Conservation (phyloP, 257 asterid species). For the Solanum dulcamara region DNA sequence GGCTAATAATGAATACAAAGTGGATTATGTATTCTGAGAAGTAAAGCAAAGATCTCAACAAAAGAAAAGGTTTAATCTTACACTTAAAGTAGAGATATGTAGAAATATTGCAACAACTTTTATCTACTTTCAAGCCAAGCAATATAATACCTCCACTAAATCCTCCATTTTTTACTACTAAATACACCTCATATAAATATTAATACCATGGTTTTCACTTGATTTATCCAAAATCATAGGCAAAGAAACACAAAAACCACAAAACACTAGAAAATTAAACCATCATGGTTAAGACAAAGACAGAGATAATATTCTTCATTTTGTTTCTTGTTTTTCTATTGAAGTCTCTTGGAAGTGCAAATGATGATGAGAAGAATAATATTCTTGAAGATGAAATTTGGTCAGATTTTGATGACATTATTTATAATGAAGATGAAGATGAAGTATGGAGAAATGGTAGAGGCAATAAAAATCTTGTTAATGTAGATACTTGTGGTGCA, state of each 20-base stretch:
- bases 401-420: background rate
- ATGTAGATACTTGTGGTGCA: conserved; percentile 82
- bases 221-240: conserved; percentile 20
- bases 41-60: conserved; percentile 67
- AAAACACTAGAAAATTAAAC: conserved; percentile 1
- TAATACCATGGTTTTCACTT: conserved; percentile 19
- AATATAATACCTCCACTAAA: conserved; percentile 29
- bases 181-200: conserved; percentile 32
- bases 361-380: background rate
- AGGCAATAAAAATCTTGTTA: conserved; percentile 39
- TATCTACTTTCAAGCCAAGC: conserved; percentile 82
- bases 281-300: conserved; percentile 35
- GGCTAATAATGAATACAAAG: conserved; percentile 14
- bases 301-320: conserved; percentile 16
- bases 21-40: conserved; percentile 42
- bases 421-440: conserved; percentile 8
- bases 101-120: conserved; percentile 17
- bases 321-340: conserved; percentile 35
- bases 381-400: background rate
- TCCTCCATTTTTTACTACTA: conserved; percentile 27
- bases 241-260: conserved; percentile 8
- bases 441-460: conserved; percentile 14
- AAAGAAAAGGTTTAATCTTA: conserved; percentile 26
- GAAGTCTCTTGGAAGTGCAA: conserved; percentile 16
- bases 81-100: conserved; percentile 68